A percentile compares a stretch with the other conserved stretches of the same genome.
phyloP scores from a whole-genome alignment of 345 rosid genomes.

The Durio zibethinus region DNA sequence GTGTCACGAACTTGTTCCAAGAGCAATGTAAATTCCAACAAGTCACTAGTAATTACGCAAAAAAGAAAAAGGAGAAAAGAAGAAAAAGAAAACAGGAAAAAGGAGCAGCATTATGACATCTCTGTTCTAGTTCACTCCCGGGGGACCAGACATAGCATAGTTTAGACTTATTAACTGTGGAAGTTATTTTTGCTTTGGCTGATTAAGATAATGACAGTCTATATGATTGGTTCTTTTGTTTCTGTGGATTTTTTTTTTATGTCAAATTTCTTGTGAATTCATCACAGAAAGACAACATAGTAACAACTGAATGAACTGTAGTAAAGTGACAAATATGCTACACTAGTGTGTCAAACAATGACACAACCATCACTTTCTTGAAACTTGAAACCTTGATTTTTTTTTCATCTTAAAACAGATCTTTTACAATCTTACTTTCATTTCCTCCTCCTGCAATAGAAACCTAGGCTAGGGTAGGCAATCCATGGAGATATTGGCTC shows the following conservation, averaged over 20 bases:
- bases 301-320: neutral
- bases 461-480: neutral
- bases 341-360: neutral
- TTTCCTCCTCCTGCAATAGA: neutral
- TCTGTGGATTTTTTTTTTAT: neutral
- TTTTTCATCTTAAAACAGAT: neutral
- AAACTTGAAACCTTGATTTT: neutral
- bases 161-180: neutral
- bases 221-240: neutral
- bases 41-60: neutral
- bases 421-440: neutral
- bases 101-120: neutral
- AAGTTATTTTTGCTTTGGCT: neutral
- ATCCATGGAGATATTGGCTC: slow-evolving; percentile 6
- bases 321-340: neutral
- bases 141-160: neutral
- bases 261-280: neutral
- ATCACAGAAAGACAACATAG: neutral
- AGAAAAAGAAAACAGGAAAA: neutral
- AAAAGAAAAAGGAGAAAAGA: neutral
- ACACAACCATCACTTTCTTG: neutral
- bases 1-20: neutral
- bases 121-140: neutral
- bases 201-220: neutral
- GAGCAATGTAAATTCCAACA: slow-evolving; percentile 5